These are phyloP conservation scores for Themeda triandra DNA, from an alignment of 176 grass and related monocot genomes.

Conservation along the genomic window DNA sequence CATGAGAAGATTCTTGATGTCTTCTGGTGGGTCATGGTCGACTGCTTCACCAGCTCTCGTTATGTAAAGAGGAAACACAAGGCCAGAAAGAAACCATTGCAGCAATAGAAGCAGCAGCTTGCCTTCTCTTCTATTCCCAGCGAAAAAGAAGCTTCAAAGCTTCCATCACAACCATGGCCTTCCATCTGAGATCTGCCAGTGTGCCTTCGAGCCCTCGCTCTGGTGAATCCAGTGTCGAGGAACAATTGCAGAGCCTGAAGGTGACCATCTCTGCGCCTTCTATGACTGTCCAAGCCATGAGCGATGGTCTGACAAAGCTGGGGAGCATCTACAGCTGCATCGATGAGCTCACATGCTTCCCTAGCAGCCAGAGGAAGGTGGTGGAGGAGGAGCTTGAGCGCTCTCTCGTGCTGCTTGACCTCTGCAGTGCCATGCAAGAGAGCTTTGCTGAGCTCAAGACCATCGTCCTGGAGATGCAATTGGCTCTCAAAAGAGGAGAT, in stretches of 20 bases:
- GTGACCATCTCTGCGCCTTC: background rate
- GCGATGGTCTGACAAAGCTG: background rate
- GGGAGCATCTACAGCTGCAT: conserved; percentile 27
- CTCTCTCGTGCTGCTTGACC: conserved; percentile 43
- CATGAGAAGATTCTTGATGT: conserved; percentile 13
- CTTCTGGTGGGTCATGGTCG: background rate
- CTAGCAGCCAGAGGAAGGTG: conserved; percentile 43
- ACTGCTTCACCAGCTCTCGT: background rate
- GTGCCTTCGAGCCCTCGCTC: conserved; percentile 3
- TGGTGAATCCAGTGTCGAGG: background rate
- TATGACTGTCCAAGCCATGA: background rate
- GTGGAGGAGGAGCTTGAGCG: conserved; percentile 38
- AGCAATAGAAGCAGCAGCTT: background rate
- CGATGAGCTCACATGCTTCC: conserved; percentile 28
- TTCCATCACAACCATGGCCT: background rate
- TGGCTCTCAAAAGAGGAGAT: conserved; percentile 35
- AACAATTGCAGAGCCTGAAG: conserved; percentile 1
- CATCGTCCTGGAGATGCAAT: conserved; percentile 16
- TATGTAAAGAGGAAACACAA: conserved; percentile 1
- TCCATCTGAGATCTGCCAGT: background rate
- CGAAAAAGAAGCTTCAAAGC: background rate
- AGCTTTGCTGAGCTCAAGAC: conserved; percentile 26
- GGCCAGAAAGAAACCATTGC: background rate
- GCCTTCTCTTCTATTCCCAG: background rate
- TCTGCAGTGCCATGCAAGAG: conserved; percentile 33